phyloP scores from a whole-genome alignment of 2,329 filamentous ascomycete species.

The Fusarium sp. region DNA sequence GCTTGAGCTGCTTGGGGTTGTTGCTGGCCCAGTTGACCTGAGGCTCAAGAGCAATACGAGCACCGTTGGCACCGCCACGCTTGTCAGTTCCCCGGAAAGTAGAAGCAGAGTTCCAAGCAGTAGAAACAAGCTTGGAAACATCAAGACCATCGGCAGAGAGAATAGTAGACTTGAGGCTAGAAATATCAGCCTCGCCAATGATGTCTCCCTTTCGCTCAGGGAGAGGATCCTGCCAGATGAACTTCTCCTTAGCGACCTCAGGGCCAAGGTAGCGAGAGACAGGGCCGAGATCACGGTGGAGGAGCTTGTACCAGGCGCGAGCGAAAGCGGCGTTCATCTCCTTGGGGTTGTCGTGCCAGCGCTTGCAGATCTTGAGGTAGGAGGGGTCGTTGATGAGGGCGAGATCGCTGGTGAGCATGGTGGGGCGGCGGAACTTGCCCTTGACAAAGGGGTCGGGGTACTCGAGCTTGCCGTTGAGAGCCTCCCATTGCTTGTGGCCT shows the following conservation, averaged over 20 bases:
- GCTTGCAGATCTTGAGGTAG: constrained; percentile 80
- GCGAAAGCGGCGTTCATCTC: constrained; percentile 75
- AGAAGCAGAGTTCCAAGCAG: constrained; percentile 76
- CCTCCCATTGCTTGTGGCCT: constrained; percentile 77
- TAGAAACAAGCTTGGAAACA: constrained; percentile 69
- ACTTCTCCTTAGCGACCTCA: constrained; percentile 74
- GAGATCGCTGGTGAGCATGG: constrained; percentile 81
- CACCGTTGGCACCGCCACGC: constrained; percentile 84
- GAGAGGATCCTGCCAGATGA: constrained; percentile 81
- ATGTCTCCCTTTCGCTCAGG: constrained; percentile 66
- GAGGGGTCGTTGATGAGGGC: constrained; percentile 75
- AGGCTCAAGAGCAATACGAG: constrained; percentile 77
- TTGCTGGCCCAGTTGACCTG: constrained; percentile 79
- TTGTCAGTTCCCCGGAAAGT: constrained; percentile 81
- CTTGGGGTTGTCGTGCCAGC: constrained; percentile 74
- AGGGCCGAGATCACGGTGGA: constrained; percentile 83
- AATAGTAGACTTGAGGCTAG: constrained; percentile 74
- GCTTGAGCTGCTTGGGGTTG: constrained; percentile 72
- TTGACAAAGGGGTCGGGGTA: constrained; percentile 78
- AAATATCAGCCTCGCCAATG: constrained; percentile 70
- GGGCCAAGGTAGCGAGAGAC: constrained; percentile 76
- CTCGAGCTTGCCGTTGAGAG: constrained; percentile 73
- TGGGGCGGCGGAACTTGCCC: constrained; percentile 77
- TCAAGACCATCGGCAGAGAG: constrained; percentile 67
- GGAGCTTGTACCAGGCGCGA: constrained; percentile 84